These are phyloP conservation scores for Dendrobium huoshanense DNA, from an alignment of 106 monocot genomes.

Conservation along the genomic window DNA sequence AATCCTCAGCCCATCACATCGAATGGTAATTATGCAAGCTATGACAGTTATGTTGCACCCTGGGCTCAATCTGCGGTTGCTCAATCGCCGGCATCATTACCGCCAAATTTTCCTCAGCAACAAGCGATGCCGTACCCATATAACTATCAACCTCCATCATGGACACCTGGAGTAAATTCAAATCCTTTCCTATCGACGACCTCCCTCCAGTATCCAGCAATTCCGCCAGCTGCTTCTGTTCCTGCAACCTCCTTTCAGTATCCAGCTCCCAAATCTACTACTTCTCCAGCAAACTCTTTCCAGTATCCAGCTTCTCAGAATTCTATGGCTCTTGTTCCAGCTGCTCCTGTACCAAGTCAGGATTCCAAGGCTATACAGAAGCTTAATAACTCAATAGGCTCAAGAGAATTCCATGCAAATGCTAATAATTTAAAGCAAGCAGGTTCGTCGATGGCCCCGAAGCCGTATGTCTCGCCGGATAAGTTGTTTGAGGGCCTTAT, in stretches of 20 bases:
- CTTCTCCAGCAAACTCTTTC: conserved; percentile 15
- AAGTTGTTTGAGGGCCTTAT: conserved; percentile 66
- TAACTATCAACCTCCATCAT: conserved; percentile 60
- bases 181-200: background rate
- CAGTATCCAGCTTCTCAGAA: conserved; percentile 3
- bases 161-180: conserved; percentile 19
- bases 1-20: background rate
- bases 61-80: conserved; percentile 43
- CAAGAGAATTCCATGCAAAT: conserved; percentile 1
- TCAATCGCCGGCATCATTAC: conserved; percentile 21
- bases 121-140: conserved; percentile 19
- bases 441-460: conserved; percentile 8
- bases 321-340: background rate
- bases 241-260: conserved; percentile 18
- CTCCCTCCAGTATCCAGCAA: background rate
- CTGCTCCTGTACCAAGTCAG: conserved; percentile 4
- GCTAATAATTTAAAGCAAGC: background rate
- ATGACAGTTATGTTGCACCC: conserved; percentile 50
- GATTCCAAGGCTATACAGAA: conserved; percentile 17
- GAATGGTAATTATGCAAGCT: conserved; percentile 24
- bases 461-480: conserved; percentile 46
- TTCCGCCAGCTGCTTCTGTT: background rate
- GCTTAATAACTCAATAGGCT: conserved; percentile 18
- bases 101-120: conserved; percentile 19
- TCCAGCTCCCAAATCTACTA: background rate